Conservation (phyloP, 768 basidiomycete species). For the Lactarius hengduanensis region DNA sequence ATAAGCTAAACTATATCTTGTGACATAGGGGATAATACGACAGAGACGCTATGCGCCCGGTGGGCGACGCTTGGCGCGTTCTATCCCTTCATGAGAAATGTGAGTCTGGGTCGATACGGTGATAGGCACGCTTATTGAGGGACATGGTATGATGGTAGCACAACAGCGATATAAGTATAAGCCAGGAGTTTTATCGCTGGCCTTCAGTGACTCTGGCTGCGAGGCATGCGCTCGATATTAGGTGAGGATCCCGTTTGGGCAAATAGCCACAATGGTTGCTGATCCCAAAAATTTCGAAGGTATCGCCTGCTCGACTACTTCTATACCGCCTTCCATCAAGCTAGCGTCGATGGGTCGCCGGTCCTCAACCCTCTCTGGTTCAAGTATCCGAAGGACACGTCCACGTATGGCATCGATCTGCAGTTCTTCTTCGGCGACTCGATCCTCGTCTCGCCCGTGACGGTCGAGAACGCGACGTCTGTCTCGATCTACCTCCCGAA, state of each 20-base stretch:
- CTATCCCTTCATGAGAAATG: conserved; percentile 78
- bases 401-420: conserved; percentile 58
- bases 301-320: conserved; percentile 71
- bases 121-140: conserved; percentile 23
- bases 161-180: conserved; percentile 49
- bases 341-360: conserved; percentile 57
- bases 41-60: conserved; percentile 66
- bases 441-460: conserved; percentile 68
- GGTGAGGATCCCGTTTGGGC: conserved; percentile 40
- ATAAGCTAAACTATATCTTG: background rate
- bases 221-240: conserved; percentile 56
- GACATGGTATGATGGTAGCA: conserved; percentile 40
- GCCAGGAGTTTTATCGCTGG: conserved; percentile 73
- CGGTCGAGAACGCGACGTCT: conserved; percentile 55
- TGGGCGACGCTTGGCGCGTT: conserved; percentile 80
- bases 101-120: conserved; percentile 34
- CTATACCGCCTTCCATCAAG: conserved; percentile 67
- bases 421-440: conserved; percentile 71
- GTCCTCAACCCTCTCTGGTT: conserved; percentile 64
- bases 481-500: conserved; percentile 61
- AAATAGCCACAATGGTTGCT: background rate
- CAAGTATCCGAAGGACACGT: conserved; percentile 61
- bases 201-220: conserved; percentile 55
- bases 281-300: conserved; percentile 34
- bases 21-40: conserved; percentile 51